These are phyloP conservation scores for Ceratobasidium sp. DNA, from an alignment of 1,284 basidiomycete genomes.

Conservation along the genomic window DNA sequence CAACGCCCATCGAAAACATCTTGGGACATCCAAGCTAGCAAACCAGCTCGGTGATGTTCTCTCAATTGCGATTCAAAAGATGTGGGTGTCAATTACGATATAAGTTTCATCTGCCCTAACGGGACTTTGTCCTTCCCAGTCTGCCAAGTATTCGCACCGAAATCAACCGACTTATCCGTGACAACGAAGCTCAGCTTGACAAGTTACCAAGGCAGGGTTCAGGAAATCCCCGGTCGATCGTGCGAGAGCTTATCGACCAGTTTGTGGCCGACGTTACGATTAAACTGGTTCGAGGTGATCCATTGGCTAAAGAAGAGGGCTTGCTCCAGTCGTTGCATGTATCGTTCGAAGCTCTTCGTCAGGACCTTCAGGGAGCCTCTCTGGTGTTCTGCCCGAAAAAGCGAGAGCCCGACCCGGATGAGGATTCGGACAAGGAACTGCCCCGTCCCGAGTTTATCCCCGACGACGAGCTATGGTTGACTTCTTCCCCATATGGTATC, in stretches of 20 bases:
- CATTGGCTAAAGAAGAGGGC: background rate
- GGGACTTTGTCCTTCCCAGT: too few relatives aligned
- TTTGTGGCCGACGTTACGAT: slow-evolving; percentile 33
- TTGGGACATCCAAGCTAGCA: slow-evolving; percentile 70
- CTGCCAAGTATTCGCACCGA: slow-evolving; percentile 32
- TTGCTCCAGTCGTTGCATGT: slow-evolving; percentile 18
- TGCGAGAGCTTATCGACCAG: slow-evolving; percentile 28
- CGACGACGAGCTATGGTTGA: slow-evolving; percentile 18
- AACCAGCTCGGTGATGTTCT: slow-evolving; percentile 68
- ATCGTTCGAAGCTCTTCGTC: slow-evolving; percentile 14
- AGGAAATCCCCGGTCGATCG: slow-evolving; percentile 20
- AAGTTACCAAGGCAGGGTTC: background rate
- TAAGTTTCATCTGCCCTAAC: too few relatives aligned
- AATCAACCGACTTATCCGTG: slow-evolving; percentile 24
- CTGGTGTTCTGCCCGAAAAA: slow-evolving; percentile 22
- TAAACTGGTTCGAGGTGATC: slow-evolving; percentile 36
- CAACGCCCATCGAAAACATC: slow-evolving; percentile 62
- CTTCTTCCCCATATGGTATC: background rate
- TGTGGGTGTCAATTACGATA: background rate
- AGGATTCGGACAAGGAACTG: slow-evolving; percentile 22
- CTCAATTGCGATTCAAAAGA: slow-evolving; percentile 66
- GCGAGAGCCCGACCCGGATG: slow-evolving; percentile 27
- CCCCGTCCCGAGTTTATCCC: slow-evolving; percentile 40
- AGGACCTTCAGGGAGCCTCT: slow-evolving; percentile 20
- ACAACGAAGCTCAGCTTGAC: slow-evolving; percentile 25